Conservation (phyloP, 2,329 filamentous ascomycete species). For the Reticulascus tulasneorum region DNA sequence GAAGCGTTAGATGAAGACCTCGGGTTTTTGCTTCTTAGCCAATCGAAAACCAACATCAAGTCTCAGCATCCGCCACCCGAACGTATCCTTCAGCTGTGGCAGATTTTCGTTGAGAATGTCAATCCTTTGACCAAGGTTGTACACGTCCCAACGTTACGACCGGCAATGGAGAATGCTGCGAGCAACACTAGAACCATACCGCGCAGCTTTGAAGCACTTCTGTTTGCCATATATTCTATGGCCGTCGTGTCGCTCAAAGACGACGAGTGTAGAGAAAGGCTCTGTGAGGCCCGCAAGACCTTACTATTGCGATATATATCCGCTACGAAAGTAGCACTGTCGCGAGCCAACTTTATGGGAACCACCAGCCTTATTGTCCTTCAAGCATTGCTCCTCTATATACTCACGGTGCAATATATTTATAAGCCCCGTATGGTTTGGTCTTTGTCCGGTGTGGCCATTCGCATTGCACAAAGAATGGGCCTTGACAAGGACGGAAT, state of each 20-base stretch:
- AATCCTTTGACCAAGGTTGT: constrained; percentile 70
- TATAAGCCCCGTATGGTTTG: constrained; percentile 56
- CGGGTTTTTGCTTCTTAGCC: too few species aligned
- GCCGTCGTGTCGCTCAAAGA: constrained; percentile 55
- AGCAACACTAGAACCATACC: constrained; percentile 50
- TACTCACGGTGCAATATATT: constrained; percentile 53
- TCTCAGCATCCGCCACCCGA: constrained; percentile 61
- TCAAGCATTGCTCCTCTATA: constrained; percentile 54
- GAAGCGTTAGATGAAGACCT: too few species aligned
- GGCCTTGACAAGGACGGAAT: constrained; percentile 61
- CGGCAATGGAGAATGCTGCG: constrained; percentile 54
- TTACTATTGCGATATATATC: constrained; percentile 47
- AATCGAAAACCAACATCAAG: constrained; percentile 32
- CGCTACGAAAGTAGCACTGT: constrained; percentile 46
- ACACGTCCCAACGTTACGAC: constrained; percentile 69
- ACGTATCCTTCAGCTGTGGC: constrained; percentile 69
- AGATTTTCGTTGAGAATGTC: constrained; percentile 68
- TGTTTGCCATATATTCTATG: constrained; percentile 59
- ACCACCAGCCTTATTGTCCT: constrained; percentile 53
- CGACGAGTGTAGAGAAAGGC: constrained; percentile 48
- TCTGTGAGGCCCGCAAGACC: constrained; percentile 44
- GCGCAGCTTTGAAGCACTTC: constrained; percentile 53
- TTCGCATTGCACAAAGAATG: constrained; percentile 64
- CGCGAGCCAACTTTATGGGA: constrained; percentile 53
- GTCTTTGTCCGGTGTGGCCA: constrained; percentile 57